Evolutionary conservation across 2,329 filamentous ascomycete genomes (phyloP).

Genomic region (Colletotrichum spinosum): DNA sequence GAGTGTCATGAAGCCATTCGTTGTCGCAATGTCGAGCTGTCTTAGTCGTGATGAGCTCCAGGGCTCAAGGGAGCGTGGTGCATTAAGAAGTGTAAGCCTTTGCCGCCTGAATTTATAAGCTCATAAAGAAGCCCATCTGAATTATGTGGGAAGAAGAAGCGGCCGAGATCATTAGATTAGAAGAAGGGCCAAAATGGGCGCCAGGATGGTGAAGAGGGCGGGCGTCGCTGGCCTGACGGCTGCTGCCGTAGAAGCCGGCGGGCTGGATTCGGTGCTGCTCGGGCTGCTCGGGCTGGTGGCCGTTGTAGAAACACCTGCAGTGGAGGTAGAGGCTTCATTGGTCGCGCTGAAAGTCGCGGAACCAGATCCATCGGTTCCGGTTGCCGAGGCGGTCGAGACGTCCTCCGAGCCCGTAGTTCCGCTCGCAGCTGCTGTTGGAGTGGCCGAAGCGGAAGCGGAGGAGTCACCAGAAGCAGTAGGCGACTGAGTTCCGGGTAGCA

Average conservation of each 20-base stretch:
- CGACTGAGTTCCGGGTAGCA: background rate
- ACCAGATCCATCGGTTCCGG: background rate
- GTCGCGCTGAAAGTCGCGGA: background rate
- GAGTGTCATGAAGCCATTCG: slow-evolving; percentile 33
- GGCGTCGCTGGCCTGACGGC: slow-evolving; percentile 12
- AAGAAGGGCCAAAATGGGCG: slow-evolving; percentile 27
- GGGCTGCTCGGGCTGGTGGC: slow-evolving; percentile 11
- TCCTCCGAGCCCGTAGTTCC: background rate
- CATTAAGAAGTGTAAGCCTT: slow-evolving; percentile 19
- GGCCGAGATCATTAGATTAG: slow-evolving; percentile 18
- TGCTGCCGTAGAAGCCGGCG: slow-evolving; percentile 1
- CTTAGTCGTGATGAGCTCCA: background rate
- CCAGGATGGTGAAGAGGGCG: slow-evolving; percentile 19
- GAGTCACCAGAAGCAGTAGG: background rate
- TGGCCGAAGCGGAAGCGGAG: background rate
- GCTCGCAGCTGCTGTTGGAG: background rate
- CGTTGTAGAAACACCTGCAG: background rate
- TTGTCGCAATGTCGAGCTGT: slow-evolving; percentile 3
- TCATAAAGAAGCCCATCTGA: background rate
- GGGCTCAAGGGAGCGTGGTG: slow-evolving; percentile 19
- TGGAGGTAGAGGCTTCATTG: background rate
- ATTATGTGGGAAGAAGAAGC: slow-evolving; percentile 7
- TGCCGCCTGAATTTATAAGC: slow-evolving; percentile 9
- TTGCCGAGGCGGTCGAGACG: slow-evolving; percentile 1
- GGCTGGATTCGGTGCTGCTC: background rate